Conservation (phyloP, 1,139 yeast species). For the Saccharomyces hybrid region DNA sequence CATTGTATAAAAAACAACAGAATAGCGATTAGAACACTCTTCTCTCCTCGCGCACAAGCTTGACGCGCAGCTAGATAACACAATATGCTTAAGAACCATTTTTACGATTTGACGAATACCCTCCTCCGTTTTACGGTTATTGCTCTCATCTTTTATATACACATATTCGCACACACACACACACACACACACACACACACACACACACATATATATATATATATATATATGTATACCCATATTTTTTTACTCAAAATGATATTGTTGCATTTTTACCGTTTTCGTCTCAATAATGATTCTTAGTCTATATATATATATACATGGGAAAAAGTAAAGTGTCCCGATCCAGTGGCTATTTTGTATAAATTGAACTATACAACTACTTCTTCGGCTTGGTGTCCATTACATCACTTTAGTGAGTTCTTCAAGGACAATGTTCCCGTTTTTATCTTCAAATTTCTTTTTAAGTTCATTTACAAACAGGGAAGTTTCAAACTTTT, state of each 20-base stretch:
- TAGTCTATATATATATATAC: not conserved
- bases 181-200: not conserved
- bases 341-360: not conserved
- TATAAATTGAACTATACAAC: not conserved
- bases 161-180: not conserved
- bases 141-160: not conserved
- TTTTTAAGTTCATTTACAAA: not conserved
- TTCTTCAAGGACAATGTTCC: not conserved
- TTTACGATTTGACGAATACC: not conserved
- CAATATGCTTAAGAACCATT: not conserved
- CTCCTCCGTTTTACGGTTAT: not conserved
- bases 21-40: not conserved
- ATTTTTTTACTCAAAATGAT: not conserved
- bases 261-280: not conserved
- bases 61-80: not conserved
- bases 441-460: not conserved
- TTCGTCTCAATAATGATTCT: not conserved
- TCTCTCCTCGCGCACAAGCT: not conserved
- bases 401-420: not conserved
- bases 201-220: not conserved
- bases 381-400: not conserved
- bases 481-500: conserved; percentile 47
- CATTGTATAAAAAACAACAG: conserved; percentile 9
- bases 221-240: not conserved
- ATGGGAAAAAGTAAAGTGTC: not conserved